Evolutionary conservation across 2,329 filamentous ascomycete genomes (phyloP).

Genomic region (Apiospora aurea): DNA sequence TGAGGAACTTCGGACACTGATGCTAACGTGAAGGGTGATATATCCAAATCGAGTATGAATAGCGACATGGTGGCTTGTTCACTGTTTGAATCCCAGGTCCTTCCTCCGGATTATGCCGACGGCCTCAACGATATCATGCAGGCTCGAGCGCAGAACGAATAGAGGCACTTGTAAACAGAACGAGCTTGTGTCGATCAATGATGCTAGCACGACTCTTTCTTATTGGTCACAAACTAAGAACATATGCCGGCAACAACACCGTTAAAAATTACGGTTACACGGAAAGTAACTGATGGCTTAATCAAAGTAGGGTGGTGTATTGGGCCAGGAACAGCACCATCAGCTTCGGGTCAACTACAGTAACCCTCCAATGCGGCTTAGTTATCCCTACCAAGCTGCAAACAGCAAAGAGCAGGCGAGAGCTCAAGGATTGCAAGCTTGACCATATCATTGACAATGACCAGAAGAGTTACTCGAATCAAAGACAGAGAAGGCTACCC

Average conservation of each 20-base stretch:
- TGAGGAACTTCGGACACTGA: not conserved
- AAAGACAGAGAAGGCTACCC: too few species aligned
- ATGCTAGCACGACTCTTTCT: not conserved
- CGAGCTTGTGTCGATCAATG: not conserved
- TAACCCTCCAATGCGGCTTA: too few species aligned
- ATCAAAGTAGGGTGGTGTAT: too few species aligned
- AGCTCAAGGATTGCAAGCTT: too few species aligned
- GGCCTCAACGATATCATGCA: not conserved
- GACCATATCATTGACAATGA: too few species aligned
- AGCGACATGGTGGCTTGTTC: not conserved
- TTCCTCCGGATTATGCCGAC: not conserved
- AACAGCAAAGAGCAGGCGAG: too few species aligned
- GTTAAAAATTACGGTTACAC: too few species aligned
- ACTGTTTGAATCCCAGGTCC: not conserved
- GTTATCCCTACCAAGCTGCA: too few species aligned
- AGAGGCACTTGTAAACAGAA: not conserved
- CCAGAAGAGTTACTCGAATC: too few species aligned
- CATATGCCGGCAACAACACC: rapidly evolving
- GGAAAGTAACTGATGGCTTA: too few species aligned
- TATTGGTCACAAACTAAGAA: not conserved
- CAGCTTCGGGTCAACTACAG: too few species aligned
- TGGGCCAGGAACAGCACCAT: too few species aligned
- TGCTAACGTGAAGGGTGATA: rapidly evolving
- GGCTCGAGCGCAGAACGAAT: not conserved
- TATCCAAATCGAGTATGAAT: not conserved